A percentile compares a stretch with the other conserved stretches of the same genome.
These are phyloP conservation scores for Globisporangium cylindrosporum DNA, from an alignment of 352 stramenopile species.

Conservation along the genomic window DNA sequence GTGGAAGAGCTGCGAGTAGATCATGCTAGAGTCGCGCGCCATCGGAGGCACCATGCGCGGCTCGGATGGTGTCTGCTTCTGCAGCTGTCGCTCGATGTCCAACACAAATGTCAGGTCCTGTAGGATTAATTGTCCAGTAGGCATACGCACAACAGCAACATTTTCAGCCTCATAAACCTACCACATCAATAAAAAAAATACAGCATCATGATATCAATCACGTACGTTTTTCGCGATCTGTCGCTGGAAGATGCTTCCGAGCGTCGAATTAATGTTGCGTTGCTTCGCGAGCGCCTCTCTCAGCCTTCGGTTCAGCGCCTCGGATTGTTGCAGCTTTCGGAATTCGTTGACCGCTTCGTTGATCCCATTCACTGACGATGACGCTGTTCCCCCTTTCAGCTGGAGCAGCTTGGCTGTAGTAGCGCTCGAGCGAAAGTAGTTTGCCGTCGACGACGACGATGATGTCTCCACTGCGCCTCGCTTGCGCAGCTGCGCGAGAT, in stretches of 20 bases:
- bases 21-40: not conserved
- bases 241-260: constrained; percentile 9
- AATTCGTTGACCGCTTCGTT: constrained; percentile 8
- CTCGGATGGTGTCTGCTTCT: constrained; percentile 1
- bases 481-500: constrained; percentile 9
- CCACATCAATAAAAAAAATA: no score
- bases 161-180: not conserved
- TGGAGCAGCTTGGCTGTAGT: not conserved
- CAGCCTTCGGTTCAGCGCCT: constrained; percentile 13
- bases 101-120: constrained; percentile 13
- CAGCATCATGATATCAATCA: no score
- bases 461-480: not conserved
- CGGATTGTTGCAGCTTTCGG: constrained; percentile 7
- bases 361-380: not conserved
- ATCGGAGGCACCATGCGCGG: not conserved
- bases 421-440: not conserved
- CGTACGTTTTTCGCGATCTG: constrained; percentile 11
- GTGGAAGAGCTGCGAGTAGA: not conserved
- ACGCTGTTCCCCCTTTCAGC: not conserved
- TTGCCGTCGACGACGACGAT: not conserved
- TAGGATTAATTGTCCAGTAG: no score
- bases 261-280: constrained; percentile 6
- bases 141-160: not conserved
- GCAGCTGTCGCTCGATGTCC: not conserved
- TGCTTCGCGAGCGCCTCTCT: constrained; percentile 11